phyloP scores from a whole-genome alignment of 176 grass and related monocot species.

The Alloteropsis semialata region DNA sequence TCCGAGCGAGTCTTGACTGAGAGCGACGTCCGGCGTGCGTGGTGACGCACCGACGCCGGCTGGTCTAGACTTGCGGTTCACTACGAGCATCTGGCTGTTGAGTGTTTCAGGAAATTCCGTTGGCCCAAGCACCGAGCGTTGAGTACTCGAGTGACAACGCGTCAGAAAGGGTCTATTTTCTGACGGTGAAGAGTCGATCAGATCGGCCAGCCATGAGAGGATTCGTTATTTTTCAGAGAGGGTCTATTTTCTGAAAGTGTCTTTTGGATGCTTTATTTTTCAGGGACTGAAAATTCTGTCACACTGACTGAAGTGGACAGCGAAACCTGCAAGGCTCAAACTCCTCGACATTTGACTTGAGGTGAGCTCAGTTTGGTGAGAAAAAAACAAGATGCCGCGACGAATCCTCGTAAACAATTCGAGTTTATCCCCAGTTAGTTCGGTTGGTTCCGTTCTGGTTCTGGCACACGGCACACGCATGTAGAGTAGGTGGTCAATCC shows the following conservation, averaged over 20 bases:
- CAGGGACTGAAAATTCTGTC: neutral
- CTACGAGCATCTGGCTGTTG: neutral
- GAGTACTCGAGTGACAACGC: too few relatives aligned
- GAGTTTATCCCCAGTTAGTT: neutral
- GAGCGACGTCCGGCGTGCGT: neutral
- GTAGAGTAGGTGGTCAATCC: slow-evolving; percentile 31
- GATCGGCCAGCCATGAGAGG: too few relatives aligned
- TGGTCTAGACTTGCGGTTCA: neutral
- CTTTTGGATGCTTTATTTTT: neutral
- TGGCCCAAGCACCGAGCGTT: neutral
- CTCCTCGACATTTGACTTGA: neutral
- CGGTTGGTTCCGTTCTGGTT: slow-evolving; percentile 1
- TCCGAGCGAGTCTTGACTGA: neutral
- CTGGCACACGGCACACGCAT: slow-evolving; percentile 14
- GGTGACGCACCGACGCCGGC: too few relatives aligned
- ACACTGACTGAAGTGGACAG: too few relatives aligned
- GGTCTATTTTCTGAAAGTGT: too few relatives aligned
- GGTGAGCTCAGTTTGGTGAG: slow-evolving; percentile 22
- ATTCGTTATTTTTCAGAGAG: too few relatives aligned
- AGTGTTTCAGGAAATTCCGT: neutral
- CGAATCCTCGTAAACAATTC: neutral
- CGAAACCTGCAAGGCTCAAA: neutral
- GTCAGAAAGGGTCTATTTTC: neutral
- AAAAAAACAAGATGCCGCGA: neutral
- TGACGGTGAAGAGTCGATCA: neutral